Conservation (phyloP, 208 protist species). For the Acanthamoeba lenticulata region DNA sequence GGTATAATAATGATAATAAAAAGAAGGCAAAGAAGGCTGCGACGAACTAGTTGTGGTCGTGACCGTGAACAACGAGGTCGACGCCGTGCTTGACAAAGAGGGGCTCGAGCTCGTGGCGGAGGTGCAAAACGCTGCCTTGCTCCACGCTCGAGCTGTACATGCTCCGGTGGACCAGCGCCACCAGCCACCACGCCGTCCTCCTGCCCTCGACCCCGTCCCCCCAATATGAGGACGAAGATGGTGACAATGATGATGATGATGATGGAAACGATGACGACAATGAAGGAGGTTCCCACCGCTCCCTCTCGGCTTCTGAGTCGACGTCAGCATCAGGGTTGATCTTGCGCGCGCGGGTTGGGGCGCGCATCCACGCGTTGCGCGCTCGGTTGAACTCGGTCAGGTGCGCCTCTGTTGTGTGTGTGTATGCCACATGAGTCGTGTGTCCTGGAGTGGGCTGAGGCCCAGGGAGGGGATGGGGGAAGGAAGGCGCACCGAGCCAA, state of each 20-base stretch:
- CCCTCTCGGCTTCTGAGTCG: neutral
- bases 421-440: neutral
- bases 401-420: neutral
- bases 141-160: neutral
- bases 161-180: neutral
- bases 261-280: no score
- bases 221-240: no score
- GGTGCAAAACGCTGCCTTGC: neutral
- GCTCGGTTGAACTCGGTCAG: neutral
- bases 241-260: no score
- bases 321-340: no score
- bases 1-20: neutral
- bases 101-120: neutral
- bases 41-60: neutral
- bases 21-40: neutral
- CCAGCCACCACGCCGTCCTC: neutral
- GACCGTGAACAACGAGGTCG: neutral
- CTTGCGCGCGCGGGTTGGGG: neutral
- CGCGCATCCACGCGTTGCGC: neutral
- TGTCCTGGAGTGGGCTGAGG: no score
- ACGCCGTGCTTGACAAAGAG: conserved; percentile 33
- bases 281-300: neutral
- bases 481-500: neutral
- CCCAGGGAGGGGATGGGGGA: neutral
- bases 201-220: neutral